phyloP scores from a whole-genome alignment of 208 protist species.

The Leishmania martiniquensis region DNA sequence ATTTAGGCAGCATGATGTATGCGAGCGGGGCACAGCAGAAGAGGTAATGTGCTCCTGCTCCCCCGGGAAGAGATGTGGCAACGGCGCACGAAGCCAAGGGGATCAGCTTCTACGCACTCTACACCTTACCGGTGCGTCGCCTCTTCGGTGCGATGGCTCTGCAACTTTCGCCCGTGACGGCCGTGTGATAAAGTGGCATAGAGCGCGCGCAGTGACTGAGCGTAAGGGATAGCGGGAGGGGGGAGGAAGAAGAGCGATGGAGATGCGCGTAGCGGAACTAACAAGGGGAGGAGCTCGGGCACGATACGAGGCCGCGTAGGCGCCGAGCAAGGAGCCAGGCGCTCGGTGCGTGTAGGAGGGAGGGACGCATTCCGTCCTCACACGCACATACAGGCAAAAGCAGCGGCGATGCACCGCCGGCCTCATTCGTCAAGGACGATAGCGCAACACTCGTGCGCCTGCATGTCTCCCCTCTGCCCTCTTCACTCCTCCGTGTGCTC shows the following conservation, averaged over 20 bases:
- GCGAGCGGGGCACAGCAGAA: not conserved
- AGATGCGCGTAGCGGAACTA: not conserved
- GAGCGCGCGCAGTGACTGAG: not conserved
- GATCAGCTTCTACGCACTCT: not conserved
- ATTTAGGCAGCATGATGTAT: conserved; percentile 25
- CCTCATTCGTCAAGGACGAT: too few relatives aligned
- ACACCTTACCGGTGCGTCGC: not conserved
- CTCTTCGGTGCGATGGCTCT: not conserved
- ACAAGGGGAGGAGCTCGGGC: not conserved
- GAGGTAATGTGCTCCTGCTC: not conserved
- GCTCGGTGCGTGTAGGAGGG: too few relatives aligned
- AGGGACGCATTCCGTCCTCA: too few relatives aligned
- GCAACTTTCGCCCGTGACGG: not conserved
- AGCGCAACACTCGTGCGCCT: too few relatives aligned
- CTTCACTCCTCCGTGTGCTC: too few relatives aligned
- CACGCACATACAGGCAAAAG: too few relatives aligned
- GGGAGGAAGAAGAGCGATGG: not conserved
- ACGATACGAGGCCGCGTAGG: not conserved
- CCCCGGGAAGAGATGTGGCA: not conserved
- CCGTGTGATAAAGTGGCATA: not conserved
- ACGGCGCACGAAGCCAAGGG: not conserved
- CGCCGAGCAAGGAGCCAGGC: not conserved
- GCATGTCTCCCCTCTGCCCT: too few relatives aligned
- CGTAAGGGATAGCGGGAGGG: not conserved
- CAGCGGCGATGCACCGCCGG: too few relatives aligned